Conservation (phyloP, 805 yeast genomes). For the Myxozyma mucilagina region DNA sequence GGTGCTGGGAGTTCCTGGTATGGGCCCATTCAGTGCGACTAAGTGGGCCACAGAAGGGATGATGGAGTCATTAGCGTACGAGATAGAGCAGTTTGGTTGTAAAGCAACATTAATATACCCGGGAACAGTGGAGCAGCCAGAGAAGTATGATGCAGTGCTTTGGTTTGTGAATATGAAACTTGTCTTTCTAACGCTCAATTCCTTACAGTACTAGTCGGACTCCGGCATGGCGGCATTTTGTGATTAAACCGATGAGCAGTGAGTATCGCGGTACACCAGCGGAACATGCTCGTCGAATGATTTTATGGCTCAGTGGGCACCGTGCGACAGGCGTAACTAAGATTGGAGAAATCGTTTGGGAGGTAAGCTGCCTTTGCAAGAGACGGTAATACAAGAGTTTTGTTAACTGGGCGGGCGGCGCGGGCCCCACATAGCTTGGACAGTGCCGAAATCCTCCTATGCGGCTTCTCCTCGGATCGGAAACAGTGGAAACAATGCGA, state of each 20-base stretch:
- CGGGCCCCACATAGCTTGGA: conserved; percentile 7
- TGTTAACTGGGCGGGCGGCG: not conserved
- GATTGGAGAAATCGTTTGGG: conserved; percentile 36
- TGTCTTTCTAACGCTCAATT: not conserved
- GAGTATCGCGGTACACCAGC: conserved; percentile 34
- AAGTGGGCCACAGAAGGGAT: conserved; percentile 41
- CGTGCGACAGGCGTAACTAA: conserved; percentile 30
- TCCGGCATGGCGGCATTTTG: conserved; percentile 34
- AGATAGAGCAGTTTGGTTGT: conserved; percentile 32
- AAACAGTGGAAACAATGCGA: conserved; percentile 35
- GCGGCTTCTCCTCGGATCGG: conserved; percentile 36
- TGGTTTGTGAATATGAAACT: not conserved
- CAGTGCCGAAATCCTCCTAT: conserved; percentile 37
- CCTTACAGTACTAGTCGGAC: conserved; percentile 10
- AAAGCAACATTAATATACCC: conserved; percentile 29
- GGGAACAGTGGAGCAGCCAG: conserved; percentile 17
- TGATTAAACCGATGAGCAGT: conserved; percentile 27
- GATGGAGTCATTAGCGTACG: conserved; percentile 37
- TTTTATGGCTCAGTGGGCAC: conserved; percentile 30
- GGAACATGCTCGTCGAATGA: conserved; percentile 31
- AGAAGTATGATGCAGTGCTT: conserved; percentile 5
- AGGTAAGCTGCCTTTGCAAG: too few relatives aligned
- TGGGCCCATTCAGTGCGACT: conserved; percentile 37
- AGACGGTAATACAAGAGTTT: too few relatives aligned
- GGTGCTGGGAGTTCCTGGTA: conserved; percentile 38